These are phyloP conservation scores for Ilex paraguariensis DNA, from an alignment of 305 asterid species.

Conservation along the genomic window DNA sequence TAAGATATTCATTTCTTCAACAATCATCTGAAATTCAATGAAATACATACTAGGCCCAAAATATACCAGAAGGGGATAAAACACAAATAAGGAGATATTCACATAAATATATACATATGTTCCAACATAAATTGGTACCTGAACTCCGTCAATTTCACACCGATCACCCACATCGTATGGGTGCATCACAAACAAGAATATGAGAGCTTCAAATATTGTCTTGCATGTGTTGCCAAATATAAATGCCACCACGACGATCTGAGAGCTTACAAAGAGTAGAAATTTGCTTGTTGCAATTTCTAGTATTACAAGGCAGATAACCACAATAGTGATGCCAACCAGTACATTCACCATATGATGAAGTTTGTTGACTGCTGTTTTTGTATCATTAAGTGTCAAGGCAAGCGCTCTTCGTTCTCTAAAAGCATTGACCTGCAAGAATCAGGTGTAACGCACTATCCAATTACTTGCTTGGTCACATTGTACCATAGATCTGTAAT, in stretches of 20 bases:
- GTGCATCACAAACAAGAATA: slow-evolving; percentile 73
- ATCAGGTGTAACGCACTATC: neutral
- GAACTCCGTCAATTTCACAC: slow-evolving; percentile 80
- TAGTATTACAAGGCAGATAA: slow-evolving; percentile 53
- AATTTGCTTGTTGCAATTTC: slow-evolving; percentile 64
- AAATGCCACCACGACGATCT: slow-evolving; percentile 82
- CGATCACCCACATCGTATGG: slow-evolving; percentile 93
- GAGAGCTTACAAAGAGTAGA: slow-evolving; percentile 82
- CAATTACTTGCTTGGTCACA: neutral
- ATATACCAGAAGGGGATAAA: neutral
- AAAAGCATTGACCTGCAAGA: slow-evolving; percentile 67
- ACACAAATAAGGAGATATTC: too few species aligned
- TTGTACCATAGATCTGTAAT: too few species aligned
- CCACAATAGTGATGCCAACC: slow-evolving; percentile 38
- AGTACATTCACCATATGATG: slow-evolving; percentile 61
- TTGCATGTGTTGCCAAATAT: slow-evolving; percentile 89
- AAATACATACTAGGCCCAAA: neutral
- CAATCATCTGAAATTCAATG: slow-evolving; percentile 46
- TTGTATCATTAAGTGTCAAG: slow-evolving; percentile 80
- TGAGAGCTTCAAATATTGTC: slow-evolving; percentile 66
- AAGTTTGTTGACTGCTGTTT: slow-evolving; percentile 86
- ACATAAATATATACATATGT: too few species aligned
- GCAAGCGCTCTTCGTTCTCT: slow-evolving; percentile 91
- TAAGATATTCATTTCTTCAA: slow-evolving; percentile 84
- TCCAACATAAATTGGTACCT: slow-evolving; percentile 36